Conservation (phyloP, 2,329 filamentous ascomycete genomes). For the Pseudogymnoascus pannorum region DNA sequence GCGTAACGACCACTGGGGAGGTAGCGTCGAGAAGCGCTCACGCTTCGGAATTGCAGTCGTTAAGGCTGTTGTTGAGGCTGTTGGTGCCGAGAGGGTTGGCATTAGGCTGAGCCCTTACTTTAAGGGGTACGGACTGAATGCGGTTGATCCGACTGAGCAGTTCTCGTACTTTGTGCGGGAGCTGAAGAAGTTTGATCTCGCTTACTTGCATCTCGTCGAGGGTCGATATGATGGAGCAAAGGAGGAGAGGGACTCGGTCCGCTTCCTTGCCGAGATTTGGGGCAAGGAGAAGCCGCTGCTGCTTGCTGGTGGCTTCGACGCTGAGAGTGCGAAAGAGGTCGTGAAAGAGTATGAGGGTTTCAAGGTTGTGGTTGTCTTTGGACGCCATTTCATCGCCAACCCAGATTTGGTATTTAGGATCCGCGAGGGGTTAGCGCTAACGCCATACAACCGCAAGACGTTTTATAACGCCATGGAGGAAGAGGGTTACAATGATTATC, state of each 20-base stretch:
- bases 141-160: slow-evolving; percentile 37
- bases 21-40: slow-evolving; percentile 41
- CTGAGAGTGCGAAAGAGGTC: slow-evolving; percentile 33
- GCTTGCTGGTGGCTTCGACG: slow-evolving; percentile 41
- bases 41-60: slow-evolving; percentile 47
- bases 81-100: slow-evolving; percentile 45
- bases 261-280: slow-evolving; percentile 39
- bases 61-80: slow-evolving; percentile 39
- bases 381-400: slow-evolving; percentile 39
- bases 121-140: slow-evolving; percentile 45
- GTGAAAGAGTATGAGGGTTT: slow-evolving; percentile 27
- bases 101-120: slow-evolving; percentile 58
- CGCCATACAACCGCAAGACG: slow-evolving; percentile 32
- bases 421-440: slow-evolving; percentile 32
- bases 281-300: slow-evolving; percentile 38
- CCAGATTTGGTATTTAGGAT: slow-evolving; percentile 36
- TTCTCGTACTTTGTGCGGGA: slow-evolving; percentile 39
- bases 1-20: slow-evolving; percentile 45
- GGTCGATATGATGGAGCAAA: slow-evolving; percentile 37
- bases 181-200: slow-evolving; percentile 34
- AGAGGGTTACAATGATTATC: slow-evolving; percentile 32
- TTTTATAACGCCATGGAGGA: slow-evolving; percentile 30
- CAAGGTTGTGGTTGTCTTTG: slow-evolving; percentile 36
- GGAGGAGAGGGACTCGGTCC: slow-evolving; percentile 30
- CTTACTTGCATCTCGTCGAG: slow-evolving; percentile 48